Base-by-base conservation (phyloP, 2,329 filamentous ascomycete species). In the Fusarium sp. region DNA sequence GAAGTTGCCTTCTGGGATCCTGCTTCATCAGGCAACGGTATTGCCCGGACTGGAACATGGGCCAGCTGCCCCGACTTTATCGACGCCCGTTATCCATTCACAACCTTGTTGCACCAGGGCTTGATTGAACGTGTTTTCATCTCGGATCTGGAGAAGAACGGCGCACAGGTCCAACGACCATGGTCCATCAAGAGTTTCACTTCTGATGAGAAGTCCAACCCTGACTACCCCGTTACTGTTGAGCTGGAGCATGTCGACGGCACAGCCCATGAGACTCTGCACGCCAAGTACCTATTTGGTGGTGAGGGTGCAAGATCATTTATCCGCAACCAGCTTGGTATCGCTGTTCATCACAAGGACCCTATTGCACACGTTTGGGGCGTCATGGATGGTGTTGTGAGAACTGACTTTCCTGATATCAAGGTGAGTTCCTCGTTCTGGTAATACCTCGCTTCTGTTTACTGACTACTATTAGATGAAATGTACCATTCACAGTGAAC, bases 21-120 rank as follows among this genome's bases (percentile, higher is more conserved):
- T 0, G 82, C 83, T 2, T 78, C 79, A 32, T 87, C 85, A 45
- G 83, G 83, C 34, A 80, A 83, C 45, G 87, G 89, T 32, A 92
- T 92, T 67, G 82, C 84, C 32, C 84, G 90, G 69, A 92, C 90
- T 2, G 89, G 90, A 29, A 90, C 89, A 8, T 97, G 94, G 94
- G 92, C 94, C 8, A 94, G 91, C 77, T 98, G 94, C 80, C 94
- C 94, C 1, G 90, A 88, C 71, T 97, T 97, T 80, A 91, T 92
- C 62, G 89, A 92, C 58, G 90, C 90, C 16, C 85, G 91, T 52
- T 92, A 91, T 71, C 90, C 89, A 7, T 91, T 91, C 74, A 92
- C 90, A 53, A 90, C 91, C 2, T 85, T 92, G 4, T 80, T 93
- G 15, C 91, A 93, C 74, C 91, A 93, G 76, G 91, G 91, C 8